Base-by-base conservation (phyloP, 2,329 filamentous ascomycete species). In the Cladosporium colombiae region DNA sequence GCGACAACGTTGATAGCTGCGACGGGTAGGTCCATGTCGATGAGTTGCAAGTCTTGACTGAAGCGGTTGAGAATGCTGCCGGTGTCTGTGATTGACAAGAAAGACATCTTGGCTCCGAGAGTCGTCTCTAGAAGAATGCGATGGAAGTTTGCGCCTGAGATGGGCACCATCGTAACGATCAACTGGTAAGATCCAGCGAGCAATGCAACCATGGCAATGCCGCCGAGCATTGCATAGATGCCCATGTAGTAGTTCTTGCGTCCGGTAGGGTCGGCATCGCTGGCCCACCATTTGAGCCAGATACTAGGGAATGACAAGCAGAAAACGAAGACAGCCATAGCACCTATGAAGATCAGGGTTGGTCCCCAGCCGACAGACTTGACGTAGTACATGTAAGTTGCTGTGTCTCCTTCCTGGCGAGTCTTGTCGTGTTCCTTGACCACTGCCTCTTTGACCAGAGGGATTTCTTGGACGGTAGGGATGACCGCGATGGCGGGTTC, bases 161-260 rank as follows among this genome's bases (percentile, higher is more conserved):
- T 80, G 3, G 83, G 83, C 3, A 85, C 81, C 81, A 86, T 85
- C 3, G 76, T 80, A 35, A 85, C 81, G 56, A 85, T 81, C 68
- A 85, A 77, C 72, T 83, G 80, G 76, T 78, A 70, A 68, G 66
- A 67, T 70, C 60, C 58, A 55, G 74, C 75, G 76, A 65, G 73
- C 73, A 65, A 73, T 74, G 52, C 76, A 62, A 16, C 73, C 69
- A 21, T 76, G 66, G 66, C 76, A 76, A 37, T 80, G 21, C 52
- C 29, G 62, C 71, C 31, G 70, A 62, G 25, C 68, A 55, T 13
- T 68, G 72, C 52, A 73, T 71, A 56, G 65, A 68, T 50, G 64
- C 56, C 63, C 63, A 60, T 58, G 40, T 60, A 60, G 25, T 58
- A 59, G 23, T 65, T 63, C 23, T 56, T 27, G 33, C 44, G 16